Conservation (phyloP, 2,329 filamentous ascomycete species). For the Orbilia blumenaviensis region DNA sequence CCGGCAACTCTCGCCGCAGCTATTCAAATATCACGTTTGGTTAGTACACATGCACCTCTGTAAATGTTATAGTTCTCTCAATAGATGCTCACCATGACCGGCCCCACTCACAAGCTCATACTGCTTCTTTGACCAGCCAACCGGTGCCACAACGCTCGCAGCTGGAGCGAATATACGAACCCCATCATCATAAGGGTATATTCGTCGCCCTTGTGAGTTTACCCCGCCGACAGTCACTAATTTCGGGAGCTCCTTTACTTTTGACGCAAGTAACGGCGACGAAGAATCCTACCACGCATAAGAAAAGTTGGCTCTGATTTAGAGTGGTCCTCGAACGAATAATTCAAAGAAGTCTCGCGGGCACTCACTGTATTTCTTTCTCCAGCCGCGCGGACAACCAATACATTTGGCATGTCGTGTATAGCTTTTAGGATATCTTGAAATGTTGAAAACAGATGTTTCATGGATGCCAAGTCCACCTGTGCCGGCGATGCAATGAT, state of each 20-base stretch:
- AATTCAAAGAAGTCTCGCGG: neutral
- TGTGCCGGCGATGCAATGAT: neutral
- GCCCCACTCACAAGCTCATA: conserved; percentile 8
- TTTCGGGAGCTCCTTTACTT: neutral
- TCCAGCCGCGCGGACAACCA: neutral
- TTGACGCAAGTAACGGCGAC: neutral
- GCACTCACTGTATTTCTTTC: neutral
- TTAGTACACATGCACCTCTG: too few relatives aligned
- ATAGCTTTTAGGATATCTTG: neutral
- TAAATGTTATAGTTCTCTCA: too few relatives aligned
- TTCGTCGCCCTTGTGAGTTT: neutral
- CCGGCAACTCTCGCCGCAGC: conserved; percentile 29
- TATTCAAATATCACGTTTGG: neutral
- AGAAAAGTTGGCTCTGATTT: too few relatives aligned
- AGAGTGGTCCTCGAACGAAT: too few relatives aligned
- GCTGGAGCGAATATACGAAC: conserved; percentile 15
- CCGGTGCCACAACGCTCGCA: neutral
- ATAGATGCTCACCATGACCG: conserved; percentile 19
- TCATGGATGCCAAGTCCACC: neutral
- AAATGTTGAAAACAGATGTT: neutral
- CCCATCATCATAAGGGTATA: neutral
- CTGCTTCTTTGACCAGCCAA: conserved; percentile 13
- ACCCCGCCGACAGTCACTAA: conserved; percentile 26
- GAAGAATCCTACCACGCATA: neutral
- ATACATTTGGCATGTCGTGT: conserved; percentile 23